Evolutionary conservation across 108 stramenopile genomes (phyloP).

Genomic region (Stephanodiscus triporus): DNA sequence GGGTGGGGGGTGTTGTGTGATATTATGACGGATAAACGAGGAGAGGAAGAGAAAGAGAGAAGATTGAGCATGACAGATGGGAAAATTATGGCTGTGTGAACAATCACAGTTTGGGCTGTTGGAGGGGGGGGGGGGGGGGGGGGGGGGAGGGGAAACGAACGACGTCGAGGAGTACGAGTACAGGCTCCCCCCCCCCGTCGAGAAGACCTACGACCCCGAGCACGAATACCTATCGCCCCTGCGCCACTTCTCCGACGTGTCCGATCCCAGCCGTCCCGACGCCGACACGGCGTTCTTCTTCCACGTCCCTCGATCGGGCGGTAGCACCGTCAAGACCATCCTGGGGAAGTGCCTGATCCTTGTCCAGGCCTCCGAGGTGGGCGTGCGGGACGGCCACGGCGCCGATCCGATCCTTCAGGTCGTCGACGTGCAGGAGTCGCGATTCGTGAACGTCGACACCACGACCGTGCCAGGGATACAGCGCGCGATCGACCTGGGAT

Average conservation of each 20-base stretch:
- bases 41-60: background rate
- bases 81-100: background rate
- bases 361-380: slow-evolving; percentile 45
- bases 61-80: background rate
- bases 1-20: slow-evolving; percentile 19
- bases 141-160: background rate
- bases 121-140: background rate
- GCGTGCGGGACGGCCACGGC: slow-evolving; percentile 50
- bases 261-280: slow-evolving; percentile 15
- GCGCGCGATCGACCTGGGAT: slow-evolving; percentile 48
- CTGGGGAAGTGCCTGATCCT: slow-evolving; percentile 40
- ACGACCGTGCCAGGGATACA: slow-evolving; percentile 47
- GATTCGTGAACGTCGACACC: slow-evolving; percentile 62
- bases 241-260: slow-evolving; percentile 41
- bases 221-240: slow-evolving; percentile 35
- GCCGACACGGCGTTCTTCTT: slow-evolving; percentile 55
- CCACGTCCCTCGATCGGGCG: slow-evolving; percentile 53
- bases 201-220: slow-evolving; percentile 33
- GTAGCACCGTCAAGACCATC: slow-evolving; percentile 50
- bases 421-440: slow-evolving; percentile 34
- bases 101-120: background rate
- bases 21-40: background rate
- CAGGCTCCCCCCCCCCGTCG: slow-evolving; percentile 19
- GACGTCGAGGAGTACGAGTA: slow-evolving; percentile 14
- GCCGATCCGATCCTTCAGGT: slow-evolving; percentile 39